Percentiles rank a stretch among this genome's conserved stretches.
These are phyloP conservation scores for Moricandia arvensis DNA, from an alignment of 345 rosid genomes.

Conservation along the genomic window DNA sequence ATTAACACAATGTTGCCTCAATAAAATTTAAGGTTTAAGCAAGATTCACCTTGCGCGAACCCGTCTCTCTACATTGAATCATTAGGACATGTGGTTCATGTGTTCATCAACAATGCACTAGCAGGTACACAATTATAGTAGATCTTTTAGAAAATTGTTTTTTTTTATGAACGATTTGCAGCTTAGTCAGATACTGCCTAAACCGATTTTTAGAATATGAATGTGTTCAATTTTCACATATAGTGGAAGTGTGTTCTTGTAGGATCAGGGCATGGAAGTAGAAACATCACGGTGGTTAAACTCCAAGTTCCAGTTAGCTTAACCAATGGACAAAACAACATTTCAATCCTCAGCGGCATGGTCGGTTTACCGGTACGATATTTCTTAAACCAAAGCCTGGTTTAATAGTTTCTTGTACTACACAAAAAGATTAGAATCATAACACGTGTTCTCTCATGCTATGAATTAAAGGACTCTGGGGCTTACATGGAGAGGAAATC, in stretches of 20 bases:
- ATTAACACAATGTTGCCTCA: background rate
- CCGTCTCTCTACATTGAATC: slow-evolving; percentile 61
- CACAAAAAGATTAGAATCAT: background rate
- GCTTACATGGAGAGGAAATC: slow-evolving; percentile 60
- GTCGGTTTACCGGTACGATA: slow-evolving; percentile 81
- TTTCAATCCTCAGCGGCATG: slow-evolving; percentile 79
- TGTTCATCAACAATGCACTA: slow-evolving; percentile 50
- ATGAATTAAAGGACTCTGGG: slow-evolving; percentile 68
- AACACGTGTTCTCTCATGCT: background rate
- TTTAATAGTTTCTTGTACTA: background rate
- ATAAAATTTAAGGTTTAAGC: slow-evolving; percentile 43
- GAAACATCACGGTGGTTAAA: slow-evolving; percentile 45
- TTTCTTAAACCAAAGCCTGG: slow-evolving; percentile 3
- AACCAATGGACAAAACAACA: slow-evolving; percentile 50
- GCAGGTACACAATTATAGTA: slow-evolving; percentile 26
- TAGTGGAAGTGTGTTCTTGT: background rate
- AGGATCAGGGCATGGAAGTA: slow-evolving; percentile 74
- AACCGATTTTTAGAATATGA: background rate
- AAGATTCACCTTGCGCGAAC: slow-evolving; percentile 50
- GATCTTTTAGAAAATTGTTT: background rate
- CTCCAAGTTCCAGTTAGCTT: slow-evolving; percentile 45
- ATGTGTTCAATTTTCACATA: background rate
- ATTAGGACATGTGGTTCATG: slow-evolving; percentile 66
- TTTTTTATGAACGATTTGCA: background rate
- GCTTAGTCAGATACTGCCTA: background rate